Percentiles rank a stretch among this genome's conserved stretches.
Conservation (phyloP, 331 rosid genomes). For the Malus hybrid region DNA sequence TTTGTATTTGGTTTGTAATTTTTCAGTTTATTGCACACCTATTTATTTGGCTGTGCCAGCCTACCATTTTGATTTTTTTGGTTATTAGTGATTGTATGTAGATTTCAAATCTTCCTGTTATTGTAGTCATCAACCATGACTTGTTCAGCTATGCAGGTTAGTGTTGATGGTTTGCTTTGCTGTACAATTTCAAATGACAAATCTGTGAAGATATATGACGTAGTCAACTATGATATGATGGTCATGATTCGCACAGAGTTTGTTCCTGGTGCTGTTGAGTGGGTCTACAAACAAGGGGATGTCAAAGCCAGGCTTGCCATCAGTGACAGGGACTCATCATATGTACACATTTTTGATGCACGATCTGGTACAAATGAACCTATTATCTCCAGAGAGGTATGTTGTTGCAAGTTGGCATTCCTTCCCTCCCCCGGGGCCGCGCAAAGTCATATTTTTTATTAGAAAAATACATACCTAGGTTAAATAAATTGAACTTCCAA, state of each 20-base stretch:
- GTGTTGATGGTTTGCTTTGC: conserved; percentile 92
- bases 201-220: conserved; percentile 90
- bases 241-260: conserved; percentile 82
- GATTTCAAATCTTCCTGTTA: background rate
- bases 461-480: background rate
- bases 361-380: conserved; percentile 85
- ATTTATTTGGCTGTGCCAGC: background rate
- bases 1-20: background rate
- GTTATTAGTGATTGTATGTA: background rate
- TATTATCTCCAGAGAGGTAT: conserved; percentile 75
- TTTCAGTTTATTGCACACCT: background rate
- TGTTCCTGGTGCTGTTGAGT: conserved; percentile 84
- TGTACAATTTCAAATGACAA: conserved; percentile 84
- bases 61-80: background rate
- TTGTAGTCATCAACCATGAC: conserved; percentile 49
- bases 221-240: conserved; percentile 97
- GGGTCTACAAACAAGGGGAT: conserved; percentile 98
- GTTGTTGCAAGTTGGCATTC: background rate
- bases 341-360: conserved; percentile 83
- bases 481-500: background rate
- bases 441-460: background rate
- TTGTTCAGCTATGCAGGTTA: conserved; percentile 86
- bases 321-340: conserved; percentile 71
- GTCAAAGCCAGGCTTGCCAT: conserved; percentile 83
- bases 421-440: no score